Evolutionary conservation across 352 stramenopile genomes (phyloP).

Genomic region (Phytophthora megakarya): DNA sequence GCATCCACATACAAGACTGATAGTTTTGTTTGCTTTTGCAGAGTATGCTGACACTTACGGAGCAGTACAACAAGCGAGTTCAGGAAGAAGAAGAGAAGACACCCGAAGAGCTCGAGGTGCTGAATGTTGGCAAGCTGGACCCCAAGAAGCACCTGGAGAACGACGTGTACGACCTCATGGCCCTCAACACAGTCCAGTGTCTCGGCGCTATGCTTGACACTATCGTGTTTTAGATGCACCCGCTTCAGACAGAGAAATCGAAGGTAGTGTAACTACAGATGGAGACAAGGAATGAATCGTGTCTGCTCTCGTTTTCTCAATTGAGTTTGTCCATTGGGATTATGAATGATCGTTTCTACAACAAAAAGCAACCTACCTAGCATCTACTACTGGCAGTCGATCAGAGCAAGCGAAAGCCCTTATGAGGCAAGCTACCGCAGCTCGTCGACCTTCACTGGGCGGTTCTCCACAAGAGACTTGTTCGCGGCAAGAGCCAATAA

Average conservation of each 20-base stretch:
- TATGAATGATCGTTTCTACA: slow-evolving; percentile 28
- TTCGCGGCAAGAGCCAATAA: slow-evolving; percentile 71
- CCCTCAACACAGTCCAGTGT: slow-evolving; percentile 98
- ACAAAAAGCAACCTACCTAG: slow-evolving; percentile 27
- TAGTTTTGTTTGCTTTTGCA: slow-evolving; percentile 76
- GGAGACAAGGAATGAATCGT: slow-evolving; percentile 22
- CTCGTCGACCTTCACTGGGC: slow-evolving; percentile 66
- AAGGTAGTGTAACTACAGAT: slow-evolving; percentile 19
- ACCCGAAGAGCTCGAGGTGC: slow-evolving; percentile 95
- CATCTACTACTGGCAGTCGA: slow-evolving; percentile 24
- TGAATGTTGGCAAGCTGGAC: slow-evolving; percentile 98
- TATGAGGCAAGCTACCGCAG: slow-evolving; percentile 36
- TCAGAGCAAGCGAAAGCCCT: slow-evolving; percentile 20
- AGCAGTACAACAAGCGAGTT: slow-evolving; percentile 97
- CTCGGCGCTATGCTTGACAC: slow-evolving; percentile 98
- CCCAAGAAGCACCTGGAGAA: slow-evolving; percentile 94
- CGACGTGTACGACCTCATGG: slow-evolving; percentile 97
- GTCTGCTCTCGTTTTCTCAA: slow-evolving; percentile 22
- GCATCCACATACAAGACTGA: slow-evolving; percentile 3
- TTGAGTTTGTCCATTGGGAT: slow-evolving; percentile 14
- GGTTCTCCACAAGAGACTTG: slow-evolving; percentile 71
- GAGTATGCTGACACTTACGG: slow-evolving; percentile 94
- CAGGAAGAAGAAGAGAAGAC: slow-evolving; percentile 98
- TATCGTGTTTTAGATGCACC: slow-evolving; percentile 94
- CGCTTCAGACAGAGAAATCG: slow-evolving; percentile 12